Evolutionary conservation across 768 basidiomycete genomes (phyloP).

Genomic region (Tylopilus plumbeoviolaceoides): DNA sequence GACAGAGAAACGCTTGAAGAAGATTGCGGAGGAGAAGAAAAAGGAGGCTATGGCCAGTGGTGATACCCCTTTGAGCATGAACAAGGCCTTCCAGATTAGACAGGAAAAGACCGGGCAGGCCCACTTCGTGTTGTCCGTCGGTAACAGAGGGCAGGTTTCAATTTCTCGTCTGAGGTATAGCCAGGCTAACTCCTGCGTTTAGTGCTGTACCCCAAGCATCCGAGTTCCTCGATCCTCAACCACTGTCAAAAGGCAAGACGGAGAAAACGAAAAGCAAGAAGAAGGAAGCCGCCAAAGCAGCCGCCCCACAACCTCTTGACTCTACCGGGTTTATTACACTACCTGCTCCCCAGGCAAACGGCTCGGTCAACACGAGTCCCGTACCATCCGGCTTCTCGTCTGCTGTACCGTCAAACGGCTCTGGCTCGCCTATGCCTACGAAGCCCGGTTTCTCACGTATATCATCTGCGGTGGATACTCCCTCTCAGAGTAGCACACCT

Average conservation of each 20-base stretch:
- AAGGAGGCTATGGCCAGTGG: conserved; percentile 90
- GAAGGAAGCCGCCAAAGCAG: conserved; percentile 56
- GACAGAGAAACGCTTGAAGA: conserved; percentile 93
- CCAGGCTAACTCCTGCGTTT: conserved; percentile 11
- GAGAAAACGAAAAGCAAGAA: conserved; percentile 79
- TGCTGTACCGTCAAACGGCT: conserved; percentile 25
- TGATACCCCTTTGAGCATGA: conserved; percentile 96
- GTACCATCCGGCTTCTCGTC: conserved; percentile 38
- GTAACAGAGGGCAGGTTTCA: conserved; percentile 76
- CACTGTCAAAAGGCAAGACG: conserved; percentile 78
- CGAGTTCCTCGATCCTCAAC: conserved; percentile 78
- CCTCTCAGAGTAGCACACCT: conserved; percentile 50
- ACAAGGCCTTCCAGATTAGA: conserved; percentile 85
- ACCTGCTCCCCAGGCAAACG: conserved; percentile 52
- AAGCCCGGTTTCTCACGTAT: conserved; percentile 78
- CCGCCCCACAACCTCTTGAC: conserved; percentile 42
- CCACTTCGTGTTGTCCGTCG: conserved; percentile 92
- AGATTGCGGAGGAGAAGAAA: conserved; percentile 97
- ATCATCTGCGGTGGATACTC: conserved; percentile 50
- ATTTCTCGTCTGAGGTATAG: neutral
- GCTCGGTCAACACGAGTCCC: conserved; percentile 40
- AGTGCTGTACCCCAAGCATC: conserved; percentile 86
- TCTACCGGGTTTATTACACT: conserved; percentile 68
- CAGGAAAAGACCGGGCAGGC: conserved; percentile 95
- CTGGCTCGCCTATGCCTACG: conserved; percentile 57